Evolutionary conservation across 345 rosid genomes (phyloP), one percentile per base, ranked within the genome.

Genomic region (Boechera stricta): DNA sequence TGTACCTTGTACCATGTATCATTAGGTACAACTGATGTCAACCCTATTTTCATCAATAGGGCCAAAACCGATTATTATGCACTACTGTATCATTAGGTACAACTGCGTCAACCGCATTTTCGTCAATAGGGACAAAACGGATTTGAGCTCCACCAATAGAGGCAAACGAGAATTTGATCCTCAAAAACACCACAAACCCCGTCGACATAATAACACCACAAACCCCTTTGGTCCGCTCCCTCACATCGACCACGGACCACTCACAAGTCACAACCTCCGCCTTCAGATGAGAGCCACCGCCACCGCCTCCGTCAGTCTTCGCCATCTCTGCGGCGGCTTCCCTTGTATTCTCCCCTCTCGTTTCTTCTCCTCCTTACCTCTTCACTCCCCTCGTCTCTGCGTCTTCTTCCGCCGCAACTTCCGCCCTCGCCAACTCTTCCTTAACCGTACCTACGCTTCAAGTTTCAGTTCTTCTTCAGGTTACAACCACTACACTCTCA

Each of bases 371-470:
- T 47, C 38, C 26, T 54, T 78, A 51, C 47, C 78, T 55, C 65
- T 64, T 53, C 66, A 39, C 44, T 75, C 61, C 15, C 56, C 75
- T 2, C 69, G 49, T 56, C 59, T 24, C 32, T 35, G 69, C 29
- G 24, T 73, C 39, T 69, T 77, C 70, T 55, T 76, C 79, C 76
- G 74, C 67, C 84, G 77, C 52, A 57, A 39, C 55, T 47, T 45
- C 73, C 69, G 63, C 73, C 83, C 41, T 78, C 79, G n/a, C 36
- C 75, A 49, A 68, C 85, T 78, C 67, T 58, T 49, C 33, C 16
- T 60, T 2, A 47, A 56, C 68, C 67, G 75, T 53, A 47, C 59
- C 18, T 11, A 16, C 59, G 72, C 79, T 7, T 15, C 71, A 42
- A 67, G 32, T 61, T 45, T 63, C 38, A 9, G 62, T 51, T 74